Conservation (phyloP, 257 asterid genomes). For the Phtheirospermum japonicum region DNA sequence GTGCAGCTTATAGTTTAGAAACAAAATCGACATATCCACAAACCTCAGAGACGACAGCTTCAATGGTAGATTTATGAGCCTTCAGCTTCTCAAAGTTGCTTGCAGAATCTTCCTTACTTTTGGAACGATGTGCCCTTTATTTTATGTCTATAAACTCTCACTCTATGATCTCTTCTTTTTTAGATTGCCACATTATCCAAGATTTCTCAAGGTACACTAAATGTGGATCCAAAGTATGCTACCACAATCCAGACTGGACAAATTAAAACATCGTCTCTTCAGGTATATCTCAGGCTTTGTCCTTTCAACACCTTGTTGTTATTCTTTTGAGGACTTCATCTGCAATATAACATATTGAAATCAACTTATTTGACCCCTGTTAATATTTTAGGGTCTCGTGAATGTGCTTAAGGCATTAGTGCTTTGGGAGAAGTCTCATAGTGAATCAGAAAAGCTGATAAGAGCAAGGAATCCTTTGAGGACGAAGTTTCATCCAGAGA, state of each 20-base stretch:
- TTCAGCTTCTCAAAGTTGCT: no score
- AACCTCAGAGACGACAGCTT: no score
- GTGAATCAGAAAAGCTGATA: no score
- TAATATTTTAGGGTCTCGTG: slow-evolving; percentile 72
- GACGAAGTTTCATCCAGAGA: no score
- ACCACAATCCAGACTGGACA: slow-evolving; percentile 79
- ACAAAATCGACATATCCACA: no score
- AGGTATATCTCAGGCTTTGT: slow-evolving; percentile 51
- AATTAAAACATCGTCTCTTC: slow-evolving; percentile 81
- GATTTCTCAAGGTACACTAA: slow-evolving; percentile 90
- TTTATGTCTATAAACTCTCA: slow-evolving; percentile 24
- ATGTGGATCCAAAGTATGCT: slow-evolving; percentile 71
- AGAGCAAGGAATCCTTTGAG: no score
- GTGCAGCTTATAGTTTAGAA: no score
- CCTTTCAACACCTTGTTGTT: slow-evolving; percentile 22
- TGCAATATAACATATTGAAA: slow-evolving; percentile 18
- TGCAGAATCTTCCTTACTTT: no score
- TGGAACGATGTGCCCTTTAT: slow-evolving; percentile 20
- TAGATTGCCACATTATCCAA: slow-evolving; percentile 76
- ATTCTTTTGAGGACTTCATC: slow-evolving; percentile 6
- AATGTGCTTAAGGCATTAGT: slow-evolving; percentile 82
- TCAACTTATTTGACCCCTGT: slow-evolving; percentile 29
- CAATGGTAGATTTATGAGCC: no score
- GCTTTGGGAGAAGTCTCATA: no score
- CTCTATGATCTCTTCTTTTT: slow-evolving; percentile 30